Percentiles rank a stretch among this genome's conserved stretches.
These are phyloP conservation scores for Nadsonia fulvescens DNA, from an alignment of 805 yeast genomes.

Conservation along the genomic window DNA sequence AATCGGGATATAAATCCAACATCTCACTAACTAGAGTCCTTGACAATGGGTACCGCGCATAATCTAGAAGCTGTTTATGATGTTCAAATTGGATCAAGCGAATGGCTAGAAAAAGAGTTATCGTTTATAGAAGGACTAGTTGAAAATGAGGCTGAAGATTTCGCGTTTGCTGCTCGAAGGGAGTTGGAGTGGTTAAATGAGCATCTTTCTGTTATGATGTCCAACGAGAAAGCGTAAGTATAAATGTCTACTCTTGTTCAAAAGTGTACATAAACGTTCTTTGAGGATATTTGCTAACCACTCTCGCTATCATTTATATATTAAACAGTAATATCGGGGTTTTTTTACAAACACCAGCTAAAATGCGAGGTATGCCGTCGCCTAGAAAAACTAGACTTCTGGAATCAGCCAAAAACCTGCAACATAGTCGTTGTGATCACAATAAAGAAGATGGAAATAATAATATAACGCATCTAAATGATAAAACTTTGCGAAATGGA, in stretches of 20 bases:
- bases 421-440: conserved; percentile 2
- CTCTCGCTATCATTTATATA: no score
- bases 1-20: no score
- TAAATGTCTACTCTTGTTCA: neutral
- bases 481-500: neutral
- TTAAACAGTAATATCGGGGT: conserved; percentile 8
- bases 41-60: no score
- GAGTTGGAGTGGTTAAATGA: conserved; percentile 26
- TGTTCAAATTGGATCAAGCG: conserved; percentile 36
- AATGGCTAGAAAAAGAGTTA: conserved; percentile 31
- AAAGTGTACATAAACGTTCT: neutral
- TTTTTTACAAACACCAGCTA: conserved; percentile 14
- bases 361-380: conserved; percentile 8
- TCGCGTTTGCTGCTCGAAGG: conserved; percentile 22
- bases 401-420: conserved; percentile 1
- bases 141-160: conserved; percentile 21
- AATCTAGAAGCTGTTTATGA: no score
- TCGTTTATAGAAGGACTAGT: conserved; percentile 23
- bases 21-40: no score
- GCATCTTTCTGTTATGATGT: conserved; percentile 22
- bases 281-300: conserved; percentile 1
- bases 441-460: neutral
- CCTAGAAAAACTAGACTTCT: conserved; percentile 7
- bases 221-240: conserved; percentile 14
- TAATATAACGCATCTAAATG: neutral